phyloP scores from a whole-genome alignment of 768 basidiomycete genomes.

The Leccinum truebloodii region DNA sequence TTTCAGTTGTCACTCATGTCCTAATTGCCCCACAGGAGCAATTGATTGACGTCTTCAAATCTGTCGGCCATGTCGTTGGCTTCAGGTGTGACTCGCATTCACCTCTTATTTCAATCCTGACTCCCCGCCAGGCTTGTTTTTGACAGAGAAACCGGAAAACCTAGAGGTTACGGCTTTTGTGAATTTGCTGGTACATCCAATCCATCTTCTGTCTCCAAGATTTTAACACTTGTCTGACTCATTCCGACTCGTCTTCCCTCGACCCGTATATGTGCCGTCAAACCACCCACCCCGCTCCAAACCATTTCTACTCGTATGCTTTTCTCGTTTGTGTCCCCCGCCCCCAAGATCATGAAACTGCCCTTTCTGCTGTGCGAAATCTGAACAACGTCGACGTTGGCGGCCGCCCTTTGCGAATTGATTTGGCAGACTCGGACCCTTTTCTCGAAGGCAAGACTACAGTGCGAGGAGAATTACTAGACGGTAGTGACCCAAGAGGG shows the following conservation, averaged over 20 bases:
- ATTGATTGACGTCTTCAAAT: slow-evolving; percentile 85
- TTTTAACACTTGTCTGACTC: slow-evolving; percentile 40
- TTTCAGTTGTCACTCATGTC: background rate
- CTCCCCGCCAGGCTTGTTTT: slow-evolving; percentile 65
- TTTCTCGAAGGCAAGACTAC: slow-evolving; percentile 91
- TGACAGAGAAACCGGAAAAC: slow-evolving; percentile 92
- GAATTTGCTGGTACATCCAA: slow-evolving; percentile 81
- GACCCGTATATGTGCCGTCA: slow-evolving; percentile 6
- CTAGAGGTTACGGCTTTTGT: slow-evolving; percentile 92
- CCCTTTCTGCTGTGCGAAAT: slow-evolving; percentile 92
- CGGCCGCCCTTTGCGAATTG: slow-evolving; percentile 90
- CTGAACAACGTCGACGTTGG: slow-evolving; percentile 91
- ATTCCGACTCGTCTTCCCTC: slow-evolving; percentile 24
- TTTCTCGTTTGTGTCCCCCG: slow-evolving; percentile 9
- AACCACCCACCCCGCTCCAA: slow-evolving; percentile 5
- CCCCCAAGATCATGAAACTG: slow-evolving; percentile 90
- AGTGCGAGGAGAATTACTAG: slow-evolving; percentile 77
- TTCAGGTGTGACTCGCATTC: slow-evolving; percentile 60
- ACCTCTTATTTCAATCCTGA: slow-evolving; percentile 4
- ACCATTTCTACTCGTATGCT: slow-evolving; percentile 14
- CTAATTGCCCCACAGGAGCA: slow-evolving; percentile 54
- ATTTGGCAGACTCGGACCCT: slow-evolving; percentile 91
- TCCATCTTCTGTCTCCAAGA: slow-evolving; percentile 28
- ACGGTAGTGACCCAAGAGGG: slow-evolving; percentile 49
- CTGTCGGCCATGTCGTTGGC: slow-evolving; percentile 85